These are phyloP conservation scores for Penicillium occitanis DNA, from an alignment of 2,329 filamentous ascomycete species.

Conservation along the genomic window DNA sequence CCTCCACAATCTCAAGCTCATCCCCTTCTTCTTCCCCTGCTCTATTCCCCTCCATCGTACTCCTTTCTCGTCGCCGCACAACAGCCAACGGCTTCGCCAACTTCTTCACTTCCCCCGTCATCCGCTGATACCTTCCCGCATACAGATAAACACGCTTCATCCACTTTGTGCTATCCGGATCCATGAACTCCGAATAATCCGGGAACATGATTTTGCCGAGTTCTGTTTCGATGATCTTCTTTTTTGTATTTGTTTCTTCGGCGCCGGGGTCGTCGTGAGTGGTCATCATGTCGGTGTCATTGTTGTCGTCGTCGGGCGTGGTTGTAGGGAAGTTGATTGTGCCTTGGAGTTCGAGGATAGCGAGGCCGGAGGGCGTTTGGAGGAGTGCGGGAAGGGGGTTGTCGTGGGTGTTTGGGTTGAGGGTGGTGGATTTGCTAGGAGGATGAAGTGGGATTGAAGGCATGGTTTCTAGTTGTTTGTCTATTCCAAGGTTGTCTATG, in stretches of 20 bases:
- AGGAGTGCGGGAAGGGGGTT: constrained; percentile 77
- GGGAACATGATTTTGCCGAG: constrained; percentile 79
- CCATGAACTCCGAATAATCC: constrained; percentile 60
- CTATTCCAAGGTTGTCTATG: background rate
- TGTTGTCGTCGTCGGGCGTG: background rate
- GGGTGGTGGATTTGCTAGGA: constrained; percentile 12
- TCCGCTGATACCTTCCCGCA: constrained; percentile 81
- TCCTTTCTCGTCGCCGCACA: constrained; percentile 58
- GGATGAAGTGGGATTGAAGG: constrained; percentile 44
- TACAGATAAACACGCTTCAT: constrained; percentile 89
- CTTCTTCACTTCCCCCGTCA: constrained; percentile 89
- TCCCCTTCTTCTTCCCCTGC: constrained; percentile 25
- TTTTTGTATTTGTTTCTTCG: background rate
- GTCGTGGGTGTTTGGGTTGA: constrained; percentile 22
- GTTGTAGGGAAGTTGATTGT: constrained; percentile 70
- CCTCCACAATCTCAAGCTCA: constrained; percentile 71
- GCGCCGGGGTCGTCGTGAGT: constrained; percentile 21
- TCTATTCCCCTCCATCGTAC: background rate
- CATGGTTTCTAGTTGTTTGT: constrained; percentile 30
- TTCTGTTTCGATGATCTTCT: constrained; percentile 44
- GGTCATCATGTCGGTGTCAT: constrained; percentile 17
- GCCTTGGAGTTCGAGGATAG: constrained; percentile 89
- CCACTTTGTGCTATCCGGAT: constrained; percentile 62
- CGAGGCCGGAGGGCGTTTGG: constrained; percentile 84
- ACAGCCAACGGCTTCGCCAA: constrained; percentile 75